A percentile compares a stretch with the other conserved stretches of the same genome.
Evolutionary conservation across 805 yeast species (phyloP).

Genomic region (Candida sakaeoensis): DNA sequence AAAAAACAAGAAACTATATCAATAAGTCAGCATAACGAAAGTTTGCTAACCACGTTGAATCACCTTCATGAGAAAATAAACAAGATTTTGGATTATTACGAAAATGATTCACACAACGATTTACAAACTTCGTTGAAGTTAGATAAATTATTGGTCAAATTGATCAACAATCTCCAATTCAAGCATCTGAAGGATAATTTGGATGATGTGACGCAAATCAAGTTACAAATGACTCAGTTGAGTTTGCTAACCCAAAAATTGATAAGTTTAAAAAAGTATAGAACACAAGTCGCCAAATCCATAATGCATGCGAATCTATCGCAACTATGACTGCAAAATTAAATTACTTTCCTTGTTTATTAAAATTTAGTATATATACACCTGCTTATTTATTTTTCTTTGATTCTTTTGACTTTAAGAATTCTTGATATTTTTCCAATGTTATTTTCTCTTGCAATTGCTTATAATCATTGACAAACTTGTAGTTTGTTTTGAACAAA

Average conservation of each 20-base stretch:
- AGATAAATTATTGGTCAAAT: slow-evolving; percentile 23
- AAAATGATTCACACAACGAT: slow-evolving; percentile 6
- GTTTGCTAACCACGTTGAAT: slow-evolving; percentile 7
- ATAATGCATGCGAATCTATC: slow-evolving; percentile 1
- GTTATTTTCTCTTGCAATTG: slow-evolving; percentile 65
- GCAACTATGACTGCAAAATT: too few relatives aligned
- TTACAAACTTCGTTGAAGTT: slow-evolving; percentile 14
- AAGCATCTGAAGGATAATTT: background rate
- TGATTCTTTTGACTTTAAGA: slow-evolving; percentile 24
- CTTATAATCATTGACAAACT: slow-evolving; percentile 57
- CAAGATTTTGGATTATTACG: slow-evolving; percentile 18
- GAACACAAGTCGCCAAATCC: slow-evolving; percentile 12
- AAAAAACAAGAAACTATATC: background rate
- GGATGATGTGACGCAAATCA: slow-evolving; percentile 3
- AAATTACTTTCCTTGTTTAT: background rate
- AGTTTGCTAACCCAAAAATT: slow-evolving; percentile 30
- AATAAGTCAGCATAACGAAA: slow-evolving; percentile 8
- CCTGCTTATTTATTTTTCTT: slow-evolving; percentile 3
- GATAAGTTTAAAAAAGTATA: slow-evolving; percentile 19
- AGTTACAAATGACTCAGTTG: slow-evolving; percentile 24
- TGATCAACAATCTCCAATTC: slow-evolving; percentile 10
- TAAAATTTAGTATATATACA: background rate
- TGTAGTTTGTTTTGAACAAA: slow-evolving; percentile 66
- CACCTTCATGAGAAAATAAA: slow-evolving; percentile 23
- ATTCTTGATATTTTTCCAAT: slow-evolving; percentile 60